Base-by-base conservation (phyloP, 2,329 filamentous ascomycete genomes). In the Clarireedia hainanense region DNA sequence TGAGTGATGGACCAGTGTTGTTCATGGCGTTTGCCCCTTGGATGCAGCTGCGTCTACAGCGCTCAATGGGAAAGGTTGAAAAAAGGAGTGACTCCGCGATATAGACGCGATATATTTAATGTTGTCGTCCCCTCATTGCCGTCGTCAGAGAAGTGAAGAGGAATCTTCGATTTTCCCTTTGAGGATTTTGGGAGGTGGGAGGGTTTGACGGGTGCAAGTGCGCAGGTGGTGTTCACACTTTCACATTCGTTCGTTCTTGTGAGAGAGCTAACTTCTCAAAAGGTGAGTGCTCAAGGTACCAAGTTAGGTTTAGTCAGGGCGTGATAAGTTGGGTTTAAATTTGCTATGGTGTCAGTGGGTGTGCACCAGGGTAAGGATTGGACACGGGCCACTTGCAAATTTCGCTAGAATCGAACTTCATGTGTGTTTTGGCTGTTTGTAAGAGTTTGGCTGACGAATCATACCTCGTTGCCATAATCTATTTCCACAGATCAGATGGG, bases 1-100 rank as follows among this genome's bases (percentile, higher is more conserved):
- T 49, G 67, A 69, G 61, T 69, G 67, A 68, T 68, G 66, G 61
- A 63, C 58, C 58, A 59, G 56, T 55, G 58, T 64, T 60, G 56
- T 55, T 59, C 65, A 67, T 68, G 59, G 63, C 64, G 60, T 36
- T 34, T 34, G 52, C 59, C 47, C 55, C 50, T 50, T 42, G 46
- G 52, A 47, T 64, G 62, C 64, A 60, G 65, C 64, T 64, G 64
- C 62, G 37, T 66, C 64, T 61, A 64, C 64, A 67, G 65, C 65
- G 62, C 63, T 59, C 40, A n/a, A 47, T 43, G 57, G 51, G 57
- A 50, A 57, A 55, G 20, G 20, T 54, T 24, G 15, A 14, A 42
- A 5, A 49, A 50, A 50, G 30, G 54, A 56, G 54, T 56, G 54
- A 52, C 54, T 46, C 43, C 42, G 30, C 54, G 49, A 47, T 27